These are phyloP conservation scores for Mallotus nudiflorus DNA, from an alignment of 345 rosid species.

Conservation along the genomic window DNA sequence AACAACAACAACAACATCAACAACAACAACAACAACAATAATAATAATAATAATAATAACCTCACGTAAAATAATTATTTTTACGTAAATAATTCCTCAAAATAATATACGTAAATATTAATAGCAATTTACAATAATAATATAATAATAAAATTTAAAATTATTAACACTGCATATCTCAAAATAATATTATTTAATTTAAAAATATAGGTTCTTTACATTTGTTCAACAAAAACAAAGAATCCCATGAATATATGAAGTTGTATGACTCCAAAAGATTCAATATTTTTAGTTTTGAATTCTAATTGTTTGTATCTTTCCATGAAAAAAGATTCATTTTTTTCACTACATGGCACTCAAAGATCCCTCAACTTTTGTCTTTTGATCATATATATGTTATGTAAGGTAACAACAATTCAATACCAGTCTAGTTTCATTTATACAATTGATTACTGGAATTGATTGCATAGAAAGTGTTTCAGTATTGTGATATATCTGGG, in stretches of 20 bases:
- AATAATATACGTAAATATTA: no score
- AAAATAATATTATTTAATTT: no score
- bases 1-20: no score
- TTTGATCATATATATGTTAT: constrained; percentile 13
- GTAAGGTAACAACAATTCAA: constrained; percentile 32
- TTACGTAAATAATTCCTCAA: no score
- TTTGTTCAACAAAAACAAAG: no score
- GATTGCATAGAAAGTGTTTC: not conserved
- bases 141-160: no score
- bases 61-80: no score
- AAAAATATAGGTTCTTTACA: no score
- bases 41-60: no score
- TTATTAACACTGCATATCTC: no score
- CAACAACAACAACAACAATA: no score
- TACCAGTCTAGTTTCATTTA: not conserved
- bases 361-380: constrained; percentile 6
- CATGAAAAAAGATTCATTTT: not conserved
- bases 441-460: not conserved
- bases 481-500: constrained; percentile 12
- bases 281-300: not conserved
- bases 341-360: constrained; percentile 3
- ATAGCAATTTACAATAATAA: no score
- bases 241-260: not conserved
- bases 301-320: constrained; percentile 9
- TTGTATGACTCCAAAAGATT: not conserved